These are phyloP conservation scores for Paraphaeosphaeria sporulosa DNA, from an alignment of 2,329 filamentous ascomycete genomes.

Conservation along the genomic window DNA sequence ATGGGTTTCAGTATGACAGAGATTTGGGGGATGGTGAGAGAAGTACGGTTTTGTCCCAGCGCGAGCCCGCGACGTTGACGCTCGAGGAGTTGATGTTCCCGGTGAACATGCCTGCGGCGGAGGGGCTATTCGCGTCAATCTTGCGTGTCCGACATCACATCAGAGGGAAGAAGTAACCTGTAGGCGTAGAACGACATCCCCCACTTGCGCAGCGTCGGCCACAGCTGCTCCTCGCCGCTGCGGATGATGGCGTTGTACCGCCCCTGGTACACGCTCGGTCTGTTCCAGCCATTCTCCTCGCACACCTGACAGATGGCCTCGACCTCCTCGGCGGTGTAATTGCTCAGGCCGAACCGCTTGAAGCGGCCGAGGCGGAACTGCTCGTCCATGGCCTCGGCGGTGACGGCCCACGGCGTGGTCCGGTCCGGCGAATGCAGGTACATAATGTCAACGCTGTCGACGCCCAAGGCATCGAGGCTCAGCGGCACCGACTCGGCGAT, in stretches of 20 bases:
- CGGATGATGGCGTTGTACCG: constrained; percentile 49
- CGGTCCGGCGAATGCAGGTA: constrained; percentile 28
- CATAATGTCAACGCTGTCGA: constrained; percentile 18
- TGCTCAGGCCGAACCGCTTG: constrained; percentile 26
- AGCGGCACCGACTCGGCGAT: neutral
- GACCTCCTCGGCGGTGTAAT: constrained; percentile 27
- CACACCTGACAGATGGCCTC: constrained; percentile 24
- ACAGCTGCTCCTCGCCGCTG: constrained; percentile 44
- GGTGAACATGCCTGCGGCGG: constrained; percentile 10
- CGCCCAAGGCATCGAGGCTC: neutral
- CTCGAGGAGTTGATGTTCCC: constrained; percentile 47
- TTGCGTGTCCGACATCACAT: neutral
- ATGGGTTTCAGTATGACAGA: constrained; percentile 26
- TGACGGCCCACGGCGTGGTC: constrained; percentile 20
- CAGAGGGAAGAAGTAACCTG: constrained; percentile 13
- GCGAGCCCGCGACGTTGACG: constrained; percentile 47
- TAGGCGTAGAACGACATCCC: constrained; percentile 53
- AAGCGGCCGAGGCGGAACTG: constrained; percentile 25
- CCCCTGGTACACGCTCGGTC: constrained; percentile 54
- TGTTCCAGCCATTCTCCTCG: constrained; percentile 23
- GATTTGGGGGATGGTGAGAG: constrained; percentile 49
- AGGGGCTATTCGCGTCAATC: constrained; percentile 12
- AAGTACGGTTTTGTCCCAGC: constrained; percentile 40
- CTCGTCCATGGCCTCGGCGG: constrained; percentile 24
- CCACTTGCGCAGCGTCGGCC: constrained; percentile 51